Evolutionary conservation across 2,329 filamentous ascomycete genomes (phyloP).

Genomic region (Aureobasidium sp.): DNA sequence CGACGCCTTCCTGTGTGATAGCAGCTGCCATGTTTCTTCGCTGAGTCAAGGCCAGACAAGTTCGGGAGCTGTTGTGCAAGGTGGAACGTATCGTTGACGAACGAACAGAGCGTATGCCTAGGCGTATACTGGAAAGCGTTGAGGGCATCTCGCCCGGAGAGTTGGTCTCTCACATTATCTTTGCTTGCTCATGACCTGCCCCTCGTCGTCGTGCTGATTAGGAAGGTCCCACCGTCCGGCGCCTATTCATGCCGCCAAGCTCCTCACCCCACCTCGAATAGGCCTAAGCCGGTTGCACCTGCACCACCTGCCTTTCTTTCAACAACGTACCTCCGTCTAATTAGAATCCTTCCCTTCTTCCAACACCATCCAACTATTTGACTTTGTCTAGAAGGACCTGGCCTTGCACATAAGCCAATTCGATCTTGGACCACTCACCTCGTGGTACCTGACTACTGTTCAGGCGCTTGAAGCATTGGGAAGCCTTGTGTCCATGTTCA

Average conservation of each 20-base stretch:
- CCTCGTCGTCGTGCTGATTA: slow-evolving; percentile 4
- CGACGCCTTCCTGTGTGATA: slow-evolving; percentile 17
- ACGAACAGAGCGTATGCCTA: neutral
- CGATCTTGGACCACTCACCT: neutral
- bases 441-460: neutral
- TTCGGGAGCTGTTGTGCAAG: neutral
- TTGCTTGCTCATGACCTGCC: neutral
- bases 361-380: neutral
- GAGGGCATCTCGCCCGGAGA: slow-evolving; percentile 9
- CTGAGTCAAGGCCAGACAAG: neutral
- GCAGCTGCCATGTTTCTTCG: slow-evolving; percentile 13
- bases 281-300: too few relatives aligned
- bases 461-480: neutral
- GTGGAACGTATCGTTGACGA: neutral
- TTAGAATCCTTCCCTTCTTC: neutral
- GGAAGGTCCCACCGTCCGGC: slow-evolving; percentile 2
- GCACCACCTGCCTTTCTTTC: neutral
- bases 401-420: neutral
- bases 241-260: slow-evolving; percentile 5
- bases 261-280: neutral
- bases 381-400: neutral
- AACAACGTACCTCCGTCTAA: neutral
- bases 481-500: neutral
- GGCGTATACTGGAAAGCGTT: neutral
- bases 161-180: neutral